Percentiles rank a stretch among this genome's conserved stretches.
phyloP scores from a whole-genome alignment of 164 flowering plant genomes.

The Macadamia tetraphylla region DNA sequence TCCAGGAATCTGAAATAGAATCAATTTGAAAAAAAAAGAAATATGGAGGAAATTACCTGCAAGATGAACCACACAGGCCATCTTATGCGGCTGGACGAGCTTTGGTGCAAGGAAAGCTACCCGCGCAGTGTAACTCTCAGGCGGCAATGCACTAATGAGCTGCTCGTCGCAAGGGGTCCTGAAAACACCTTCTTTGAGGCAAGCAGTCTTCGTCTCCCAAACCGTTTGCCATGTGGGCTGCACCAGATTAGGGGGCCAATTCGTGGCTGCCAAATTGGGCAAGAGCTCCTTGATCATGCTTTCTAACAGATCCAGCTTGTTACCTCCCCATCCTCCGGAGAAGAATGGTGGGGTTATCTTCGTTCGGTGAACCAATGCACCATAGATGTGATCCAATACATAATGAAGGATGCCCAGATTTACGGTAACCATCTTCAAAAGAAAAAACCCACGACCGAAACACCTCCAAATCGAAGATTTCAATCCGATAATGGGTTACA shows the following conservation, averaged over 20 bases:
- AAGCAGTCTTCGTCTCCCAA: conserved; percentile 81
- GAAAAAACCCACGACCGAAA: conserved; percentile 7
- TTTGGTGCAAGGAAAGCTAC: conserved; percentile 86
- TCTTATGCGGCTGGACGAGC: conserved; percentile 50
- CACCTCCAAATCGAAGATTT: neutral
- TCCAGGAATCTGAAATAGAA: neutral
- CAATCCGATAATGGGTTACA: neutral
- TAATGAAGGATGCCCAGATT: conserved; percentile 86
- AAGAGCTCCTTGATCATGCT: conserved; percentile 70
- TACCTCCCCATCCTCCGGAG: conserved; percentile 95
- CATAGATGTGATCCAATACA: conserved; percentile 89
- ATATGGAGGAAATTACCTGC: conserved; percentile 52
- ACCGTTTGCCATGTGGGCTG: conserved; percentile 78
- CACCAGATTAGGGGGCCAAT: conserved; percentile 71
- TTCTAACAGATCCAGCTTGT: conserved; percentile 75
- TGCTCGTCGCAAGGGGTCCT: conserved; percentile 76
- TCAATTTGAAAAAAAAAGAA: neutral
- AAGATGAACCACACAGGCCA: conserved; percentile 97
- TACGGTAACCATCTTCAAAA: conserved; percentile 56
- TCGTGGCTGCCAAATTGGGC: conserved; percentile 59
- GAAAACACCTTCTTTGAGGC: conserved; percentile 78
- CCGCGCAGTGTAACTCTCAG: conserved; percentile 78
- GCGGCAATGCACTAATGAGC: conserved; percentile 79
- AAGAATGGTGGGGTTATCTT: conserved; percentile 80
- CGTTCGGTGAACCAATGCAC: conserved; percentile 83